Base-by-base conservation (phyloP, 768 basidiomycete species). In the Russula griseocarnosa region DNA sequence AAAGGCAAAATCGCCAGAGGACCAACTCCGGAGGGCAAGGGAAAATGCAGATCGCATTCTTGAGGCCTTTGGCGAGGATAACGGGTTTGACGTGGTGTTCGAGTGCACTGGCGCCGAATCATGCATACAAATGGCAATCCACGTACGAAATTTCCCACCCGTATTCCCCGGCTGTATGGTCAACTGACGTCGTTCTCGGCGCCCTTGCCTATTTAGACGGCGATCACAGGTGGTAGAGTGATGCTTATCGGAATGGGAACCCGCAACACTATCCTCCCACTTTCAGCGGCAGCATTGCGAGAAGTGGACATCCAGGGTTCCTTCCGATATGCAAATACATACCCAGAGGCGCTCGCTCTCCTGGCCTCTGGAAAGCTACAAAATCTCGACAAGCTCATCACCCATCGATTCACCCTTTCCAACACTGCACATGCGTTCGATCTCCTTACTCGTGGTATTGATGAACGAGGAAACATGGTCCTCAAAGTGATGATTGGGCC, bases 221-320 rank as follows among this genome's bases (percentile, higher is more conserved):
- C 94, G 18, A 79, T 82, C 57, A 79, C 90, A 20, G 95, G 94
- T 56, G 92, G 92, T 55, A 92, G 89, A 72, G 92, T 97, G 61
- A 87, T 93, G 81, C 89, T 94, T 70, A 85, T 98, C 67, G 96
- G 96, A 24, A 98, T 98, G 96, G 96, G 96, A 69, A 85, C 92
- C 18, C 83, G 87, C 63, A 88, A 87, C 70, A 83, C 88, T 61
- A 79, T 82, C 67, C 79, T 97, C 59, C 96, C 96, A n/a, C 81
- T 94, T 61, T 87, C 88, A 49, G 81, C 83, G 32, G 90, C 94
- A 46, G 88, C 92, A 18, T 75, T 87, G 61, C 86, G 95, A 57
- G 95, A 97, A 76, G 92, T 98, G 64, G 94, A 98, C 75, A 85
- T 98, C 70, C 84, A 86, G 66, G 95, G 94, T 68, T 90, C 89